Evolutionary conservation across 148 eudicot species (phyloP).

Genomic region (Chenopodium quinoa): DNA sequence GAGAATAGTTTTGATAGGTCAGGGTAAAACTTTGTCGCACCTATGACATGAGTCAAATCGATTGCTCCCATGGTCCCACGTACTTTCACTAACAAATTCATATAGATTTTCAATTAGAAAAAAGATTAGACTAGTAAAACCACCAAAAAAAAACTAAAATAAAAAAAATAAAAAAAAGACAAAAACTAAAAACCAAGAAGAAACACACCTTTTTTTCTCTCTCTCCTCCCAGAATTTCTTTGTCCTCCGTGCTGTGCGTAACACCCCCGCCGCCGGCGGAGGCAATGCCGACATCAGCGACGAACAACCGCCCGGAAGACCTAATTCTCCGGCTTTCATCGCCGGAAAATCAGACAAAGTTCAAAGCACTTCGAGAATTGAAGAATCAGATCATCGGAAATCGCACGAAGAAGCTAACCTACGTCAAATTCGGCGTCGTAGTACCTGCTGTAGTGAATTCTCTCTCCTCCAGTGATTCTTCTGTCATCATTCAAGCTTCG

Average conservation of each 20-base stretch:
- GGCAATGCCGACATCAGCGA: slow-evolving; percentile 60
- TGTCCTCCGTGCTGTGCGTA: slow-evolving; percentile 19
- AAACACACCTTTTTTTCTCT: background rate
- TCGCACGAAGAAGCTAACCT: slow-evolving; percentile 79
- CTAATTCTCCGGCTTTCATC: slow-evolving; percentile 56
- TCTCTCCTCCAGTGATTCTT: slow-evolving; percentile 36
- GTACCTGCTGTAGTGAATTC: slow-evolving; percentile 59
- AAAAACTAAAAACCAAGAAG: slow-evolving; percentile 15
- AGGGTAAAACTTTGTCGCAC: too few relatives aligned
- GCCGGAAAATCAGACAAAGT: slow-evolving; percentile 45
- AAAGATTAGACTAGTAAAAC: background rate
- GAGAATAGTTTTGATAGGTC: too few relatives aligned
- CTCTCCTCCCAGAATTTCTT: slow-evolving; percentile 6
- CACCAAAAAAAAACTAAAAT: background rate
- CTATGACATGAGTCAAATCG: too few relatives aligned
- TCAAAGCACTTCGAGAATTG: slow-evolving; percentile 72
- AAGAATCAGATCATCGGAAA: slow-evolving; percentile 96
- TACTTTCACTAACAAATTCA: too few relatives aligned
- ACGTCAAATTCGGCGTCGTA: slow-evolving; percentile 67
- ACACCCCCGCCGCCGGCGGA: slow-evolving; percentile 30
- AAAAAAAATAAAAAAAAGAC: background rate
- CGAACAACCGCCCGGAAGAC: slow-evolving; percentile 52
- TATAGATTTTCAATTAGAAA: too few relatives aligned
- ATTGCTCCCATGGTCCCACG: too few relatives aligned
- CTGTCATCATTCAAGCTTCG: slow-evolving; percentile 55